These are phyloP conservation scores for Cicer arietinum DNA, from an alignment of 306 rosid genomes.

Conservation along the genomic window DNA sequence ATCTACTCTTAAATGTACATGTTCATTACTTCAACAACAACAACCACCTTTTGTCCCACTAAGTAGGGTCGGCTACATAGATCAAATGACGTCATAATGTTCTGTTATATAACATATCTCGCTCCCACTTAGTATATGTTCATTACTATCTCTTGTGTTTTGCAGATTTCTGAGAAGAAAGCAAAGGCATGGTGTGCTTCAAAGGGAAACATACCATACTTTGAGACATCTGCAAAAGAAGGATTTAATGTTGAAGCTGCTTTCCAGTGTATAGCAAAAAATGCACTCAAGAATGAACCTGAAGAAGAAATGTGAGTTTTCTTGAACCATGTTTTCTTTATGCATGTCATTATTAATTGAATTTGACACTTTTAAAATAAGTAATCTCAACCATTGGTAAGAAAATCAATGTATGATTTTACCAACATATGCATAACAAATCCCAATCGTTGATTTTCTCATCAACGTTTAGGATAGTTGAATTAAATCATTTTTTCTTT, in stretches of 20 bases:
- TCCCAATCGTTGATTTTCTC: constrained; percentile 4
- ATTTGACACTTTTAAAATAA: constrained; percentile 1
- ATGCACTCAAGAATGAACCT: constrained; percentile 99
- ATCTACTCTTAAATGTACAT: not conserved
- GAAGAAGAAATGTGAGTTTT: constrained; percentile 93
- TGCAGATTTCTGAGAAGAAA: constrained; percentile 97
- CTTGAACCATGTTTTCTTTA: constrained; percentile 9
- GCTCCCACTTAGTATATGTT: not conserved
- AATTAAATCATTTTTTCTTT: too few relatives aligned
- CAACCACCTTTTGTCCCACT: too few relatives aligned
- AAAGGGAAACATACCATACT: constrained; percentile 97
- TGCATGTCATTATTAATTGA: not conserved
- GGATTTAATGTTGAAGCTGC: constrained; percentile 98
- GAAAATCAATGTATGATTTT: not conserved
- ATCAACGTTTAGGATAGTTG: not conserved
- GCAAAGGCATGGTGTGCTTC: constrained; percentile 99
- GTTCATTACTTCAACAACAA: not conserved
- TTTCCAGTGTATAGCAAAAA: constrained; percentile 95
- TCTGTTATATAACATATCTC: too few relatives aligned
- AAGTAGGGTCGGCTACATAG: too few relatives aligned
- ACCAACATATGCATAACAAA: not conserved
- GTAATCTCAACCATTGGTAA: not conserved
- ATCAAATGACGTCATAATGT: too few relatives aligned
- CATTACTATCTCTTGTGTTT: constrained; percentile 20
- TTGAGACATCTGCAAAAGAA: constrained; percentile 99